Base-by-base conservation (phyloP, 208 protist species). In the Acanthamoeba healyi region DNA sequence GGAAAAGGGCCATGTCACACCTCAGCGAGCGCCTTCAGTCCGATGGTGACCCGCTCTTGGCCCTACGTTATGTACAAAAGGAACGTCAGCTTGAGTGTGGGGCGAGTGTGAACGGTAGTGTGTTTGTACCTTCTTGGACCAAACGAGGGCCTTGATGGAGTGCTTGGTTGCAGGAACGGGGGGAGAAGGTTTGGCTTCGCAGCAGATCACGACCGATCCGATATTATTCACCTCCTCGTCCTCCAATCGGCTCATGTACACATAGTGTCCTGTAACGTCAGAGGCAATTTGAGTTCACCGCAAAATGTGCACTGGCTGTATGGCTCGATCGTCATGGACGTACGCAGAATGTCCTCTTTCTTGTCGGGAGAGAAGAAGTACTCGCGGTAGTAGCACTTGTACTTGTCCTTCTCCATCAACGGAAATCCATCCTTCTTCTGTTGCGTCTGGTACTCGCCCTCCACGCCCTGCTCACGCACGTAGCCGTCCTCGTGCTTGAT, bases 201-300 rank as follows among this genome's bases (percentile, higher is more conserved):
- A 44, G 58, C 56, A 91, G 58, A 91, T 72, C 15, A 91, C n/a
- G 19, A 91, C 58, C 34, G 84, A 72, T 6, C 84, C 84, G 40
- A 91, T 65, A 36, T 91, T 91, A 9, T 91, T 91, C 54, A 91
- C 84, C 38, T 91, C 84, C 36, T 91, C 84, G 34, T 91, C 84
- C 36, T 65, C 84, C 36, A 91, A 51, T 49, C 56, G 56, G n/a
- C 84, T 91, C 84, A 70, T 72, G n/a, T 72, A 91, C 10, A 74
- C 63, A 29, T 91, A 44, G 38, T 91, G 84, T 22, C 42, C 84
- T 91, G 34, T 10, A 40, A n/a, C n/a, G n/a, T n/a, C n/a, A n/a
- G n/a, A n/a, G n/a, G n/a, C n/a, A n/a, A n/a, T n/a, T n/a, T n/a
- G n/a, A n/a, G n/a, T n/a, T n/a, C n/a, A n/a, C n/a, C n/a, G n/a